Conservation (phyloP, 2,329 filamentous ascomycete genomes). For the Sporothrix globosa region DNA sequence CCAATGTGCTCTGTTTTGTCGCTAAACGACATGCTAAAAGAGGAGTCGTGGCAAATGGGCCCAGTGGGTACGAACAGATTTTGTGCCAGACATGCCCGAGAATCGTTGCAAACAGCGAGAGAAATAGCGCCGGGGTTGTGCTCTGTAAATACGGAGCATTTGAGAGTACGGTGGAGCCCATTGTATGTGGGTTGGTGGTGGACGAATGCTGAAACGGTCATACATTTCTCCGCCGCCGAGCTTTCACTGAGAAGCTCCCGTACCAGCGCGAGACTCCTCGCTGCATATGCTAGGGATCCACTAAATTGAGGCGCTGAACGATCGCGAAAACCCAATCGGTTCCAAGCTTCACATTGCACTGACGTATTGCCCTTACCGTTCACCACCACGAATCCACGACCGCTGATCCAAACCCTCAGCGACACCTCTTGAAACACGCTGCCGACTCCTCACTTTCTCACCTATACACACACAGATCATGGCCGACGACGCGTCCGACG, state of each 20-base stretch:
- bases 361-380: constrained; percentile 18
- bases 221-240: constrained; percentile 29
- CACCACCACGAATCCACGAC: neutral
- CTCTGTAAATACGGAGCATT: neutral
- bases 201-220: constrained; percentile 1
- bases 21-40: constrained; percentile 8
- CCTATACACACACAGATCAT: constrained; percentile 44
- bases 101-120: constrained; percentile 3
- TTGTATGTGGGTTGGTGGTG: neutral
- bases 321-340: constrained; percentile 25
- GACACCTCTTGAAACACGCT: too few species aligned
- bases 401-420: neutral
- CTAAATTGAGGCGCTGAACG: constrained; percentile 18
- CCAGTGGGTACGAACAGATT: neutral
- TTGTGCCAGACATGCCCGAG: neutral
- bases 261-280: neutral
- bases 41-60: constrained; percentile 11
- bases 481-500: constrained; percentile 80
- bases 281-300: neutral
- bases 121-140: neutral
- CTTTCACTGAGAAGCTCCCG: neutral
- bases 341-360: constrained; percentile 16
- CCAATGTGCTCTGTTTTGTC: neutral
- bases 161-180: neutral
- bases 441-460: neutral